phyloP scores from a whole-genome alignment of 495 filamentous ascomycete genomes.

The Penicillium mononematosum region DNA sequence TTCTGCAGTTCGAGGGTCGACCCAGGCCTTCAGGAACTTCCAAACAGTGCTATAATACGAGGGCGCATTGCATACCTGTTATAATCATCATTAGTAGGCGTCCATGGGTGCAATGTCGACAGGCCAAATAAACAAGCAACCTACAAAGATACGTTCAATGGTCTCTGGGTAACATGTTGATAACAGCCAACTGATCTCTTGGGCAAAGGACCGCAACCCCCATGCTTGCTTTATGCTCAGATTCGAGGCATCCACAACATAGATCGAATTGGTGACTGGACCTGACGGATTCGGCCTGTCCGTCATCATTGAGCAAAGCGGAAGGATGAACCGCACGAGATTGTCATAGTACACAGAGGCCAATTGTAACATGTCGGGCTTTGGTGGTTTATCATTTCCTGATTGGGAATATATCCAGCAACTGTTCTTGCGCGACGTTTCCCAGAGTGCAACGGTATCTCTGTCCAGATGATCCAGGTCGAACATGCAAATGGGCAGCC shows the following conservation, averaged over 20 bases:
- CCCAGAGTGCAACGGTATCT: constrained; percentile 19
- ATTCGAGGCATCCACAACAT: constrained; percentile 28
- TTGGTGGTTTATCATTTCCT: neutral
- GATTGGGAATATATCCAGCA: constrained; percentile 1
- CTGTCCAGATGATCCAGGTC: constrained; percentile 23
- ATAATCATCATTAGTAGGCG: neutral
- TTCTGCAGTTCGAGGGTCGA: constrained; percentile 30
- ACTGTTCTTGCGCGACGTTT: constrained; percentile 14
- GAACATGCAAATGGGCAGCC: constrained; percentile 30
- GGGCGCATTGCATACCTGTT: constrained; percentile 32
- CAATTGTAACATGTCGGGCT: constrained; percentile 24
- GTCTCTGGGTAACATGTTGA: constrained; percentile 37
- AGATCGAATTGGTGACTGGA: constrained; percentile 23
- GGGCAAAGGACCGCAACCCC: constrained; percentile 25
- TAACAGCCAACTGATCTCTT: constrained; percentile 28
- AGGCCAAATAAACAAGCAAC: constrained; percentile 1
- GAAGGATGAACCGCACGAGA: constrained; percentile 30
- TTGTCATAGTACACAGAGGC: constrained; percentile 27
- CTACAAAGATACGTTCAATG: constrained; percentile 29
- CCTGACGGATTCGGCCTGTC: constrained; percentile 11
- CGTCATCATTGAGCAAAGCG: constrained; percentile 30
- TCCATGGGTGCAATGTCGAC: neutral
- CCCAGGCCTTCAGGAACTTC: constrained; percentile 27
- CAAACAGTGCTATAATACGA: constrained; percentile 29
- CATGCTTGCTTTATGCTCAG: constrained; percentile 31